phyloP scores from a whole-genome alignment of 768 basidiomycete species.

The Termitomyces sp. region DNA sequence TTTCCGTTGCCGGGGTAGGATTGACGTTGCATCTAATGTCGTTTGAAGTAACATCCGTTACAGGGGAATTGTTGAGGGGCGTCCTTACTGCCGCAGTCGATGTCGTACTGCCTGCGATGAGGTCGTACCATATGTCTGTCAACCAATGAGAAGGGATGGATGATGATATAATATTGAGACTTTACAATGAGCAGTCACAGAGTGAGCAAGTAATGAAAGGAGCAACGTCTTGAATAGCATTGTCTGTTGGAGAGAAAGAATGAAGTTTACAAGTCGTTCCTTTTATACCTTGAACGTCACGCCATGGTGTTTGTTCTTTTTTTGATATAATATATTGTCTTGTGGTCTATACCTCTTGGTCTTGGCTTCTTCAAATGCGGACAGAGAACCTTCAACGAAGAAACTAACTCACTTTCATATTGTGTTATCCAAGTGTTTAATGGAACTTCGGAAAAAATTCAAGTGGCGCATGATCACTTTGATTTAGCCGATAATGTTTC shows the following conservation, averaged over 20 bases:
- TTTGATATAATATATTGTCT: too few species aligned
- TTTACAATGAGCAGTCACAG: background rate
- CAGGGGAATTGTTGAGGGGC: constrained; percentile 15
- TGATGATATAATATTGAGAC: background rate
- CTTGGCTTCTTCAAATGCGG: background rate
- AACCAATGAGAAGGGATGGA: background rate
- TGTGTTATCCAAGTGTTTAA: background rate
- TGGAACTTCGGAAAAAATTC: background rate
- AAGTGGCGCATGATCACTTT: constrained; percentile 3
- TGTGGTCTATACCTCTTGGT: background rate
- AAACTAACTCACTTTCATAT: background rate
- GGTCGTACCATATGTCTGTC: constrained; percentile 6
- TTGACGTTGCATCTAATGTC: constrained; percentile 23
- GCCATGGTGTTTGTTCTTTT: background rate
- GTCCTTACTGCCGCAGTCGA: background rate
- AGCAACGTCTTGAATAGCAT: background rate
- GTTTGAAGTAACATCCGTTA: constrained; percentile 17
- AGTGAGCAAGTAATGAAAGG: background rate
- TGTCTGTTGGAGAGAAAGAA: background rate
- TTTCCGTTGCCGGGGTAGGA: constrained; percentile 16
- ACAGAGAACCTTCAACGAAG: background rate
- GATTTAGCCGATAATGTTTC: constrained; percentile 2
- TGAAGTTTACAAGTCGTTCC: background rate
- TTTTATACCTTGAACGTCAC: background rate
- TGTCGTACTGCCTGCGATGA: constrained; percentile 1